Evolutionary conservation across 202 grass and related monocot genomes (phyloP), one percentile per base, ranked within the genome.

Genomic region (Panicum virgatum): DNA sequence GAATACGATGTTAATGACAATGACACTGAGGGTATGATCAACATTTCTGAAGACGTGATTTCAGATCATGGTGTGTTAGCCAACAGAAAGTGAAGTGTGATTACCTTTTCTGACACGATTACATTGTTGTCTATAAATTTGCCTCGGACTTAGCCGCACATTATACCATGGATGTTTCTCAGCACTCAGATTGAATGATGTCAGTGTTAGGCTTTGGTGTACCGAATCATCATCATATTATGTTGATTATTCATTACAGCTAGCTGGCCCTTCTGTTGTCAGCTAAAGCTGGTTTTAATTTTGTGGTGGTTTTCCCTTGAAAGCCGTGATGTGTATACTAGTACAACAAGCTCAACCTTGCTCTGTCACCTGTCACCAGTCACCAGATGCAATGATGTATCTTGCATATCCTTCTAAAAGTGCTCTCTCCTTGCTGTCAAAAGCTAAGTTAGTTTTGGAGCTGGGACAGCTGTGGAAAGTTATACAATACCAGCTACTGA

Each of bases 391-490:
- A n/a, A 10, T 47, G 65, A n/a, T 27, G 27, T 34, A 69, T 44
- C 64, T 42, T 62, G 20, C 25, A 37, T 32, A 69, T 72, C 12
- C 47, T 77, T 71, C 38, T n/a, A 25, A 80, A 86, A 63, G 71
- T 57, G 71, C 30, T 51, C 53, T 51, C 51, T 73, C n/a, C 69
- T 76, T 32, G 51, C 61, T 67, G 56, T 60, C 77, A 42, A 82
- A 80, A 65, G 51, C 59, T 7, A 20, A 66, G 30, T 75, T 36
- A 82, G 30, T 75, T 42, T 77, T 50, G 39, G 78, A 70, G 38
- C 40, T 70, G 72, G 73, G 78, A 63, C 82, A 85, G 47, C 77
- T 89, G 72, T 72, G 64, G 53, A 77, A 76, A 82, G 72, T 57
- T 36, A 38, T 85, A 77, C 47, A 77, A 25, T 82, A 85, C 57